Percentiles rank a stretch among this genome's conserved stretches.
phyloP scores from a whole-genome alignment of 441 rosid genomes.

The Corymbia citriodora region DNA sequence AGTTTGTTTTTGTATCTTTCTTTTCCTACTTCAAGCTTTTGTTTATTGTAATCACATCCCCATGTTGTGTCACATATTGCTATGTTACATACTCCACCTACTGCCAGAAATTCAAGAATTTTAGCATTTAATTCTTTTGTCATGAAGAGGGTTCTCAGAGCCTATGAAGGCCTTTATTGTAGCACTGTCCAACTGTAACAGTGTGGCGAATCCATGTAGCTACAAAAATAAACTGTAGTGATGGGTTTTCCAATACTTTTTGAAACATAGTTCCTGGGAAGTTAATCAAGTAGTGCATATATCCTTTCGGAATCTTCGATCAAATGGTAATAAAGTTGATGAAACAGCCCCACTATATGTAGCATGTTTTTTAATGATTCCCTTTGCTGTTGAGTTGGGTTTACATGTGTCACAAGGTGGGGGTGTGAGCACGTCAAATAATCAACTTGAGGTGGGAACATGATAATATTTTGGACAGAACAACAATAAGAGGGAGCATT shows the following conservation, averaged over 20 bases:
- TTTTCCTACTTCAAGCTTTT: not conserved
- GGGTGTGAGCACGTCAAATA: not conserved
- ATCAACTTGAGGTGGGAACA: not conserved
- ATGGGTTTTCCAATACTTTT: not conserved
- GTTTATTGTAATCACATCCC: not conserved
- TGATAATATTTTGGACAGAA: not conserved
- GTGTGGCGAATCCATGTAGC: not conserved
- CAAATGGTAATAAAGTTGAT: not conserved
- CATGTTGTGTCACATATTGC: not conserved
- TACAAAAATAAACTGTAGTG: not conserved
- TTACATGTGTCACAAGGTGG: not conserved
- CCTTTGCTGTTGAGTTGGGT: not conserved
- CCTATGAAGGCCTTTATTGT: not conserved
- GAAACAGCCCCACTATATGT: not conserved
- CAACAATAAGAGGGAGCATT: not conserved
- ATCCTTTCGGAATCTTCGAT: not conserved
- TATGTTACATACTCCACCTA: not conserved
- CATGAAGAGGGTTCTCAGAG: not conserved
- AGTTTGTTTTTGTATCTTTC: not conserved
- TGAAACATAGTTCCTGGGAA: not conserved
- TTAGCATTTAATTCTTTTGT: not conserved
- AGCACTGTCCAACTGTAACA: not conserved
- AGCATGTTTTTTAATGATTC: not conserved
- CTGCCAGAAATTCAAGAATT: not conserved
- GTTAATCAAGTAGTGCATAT: not conserved